Evolutionary conservation across 2,329 filamentous ascomycete genomes (phyloP), one percentile per base, ranked within the genome.

Genomic region (Didymella exigua): DNA sequence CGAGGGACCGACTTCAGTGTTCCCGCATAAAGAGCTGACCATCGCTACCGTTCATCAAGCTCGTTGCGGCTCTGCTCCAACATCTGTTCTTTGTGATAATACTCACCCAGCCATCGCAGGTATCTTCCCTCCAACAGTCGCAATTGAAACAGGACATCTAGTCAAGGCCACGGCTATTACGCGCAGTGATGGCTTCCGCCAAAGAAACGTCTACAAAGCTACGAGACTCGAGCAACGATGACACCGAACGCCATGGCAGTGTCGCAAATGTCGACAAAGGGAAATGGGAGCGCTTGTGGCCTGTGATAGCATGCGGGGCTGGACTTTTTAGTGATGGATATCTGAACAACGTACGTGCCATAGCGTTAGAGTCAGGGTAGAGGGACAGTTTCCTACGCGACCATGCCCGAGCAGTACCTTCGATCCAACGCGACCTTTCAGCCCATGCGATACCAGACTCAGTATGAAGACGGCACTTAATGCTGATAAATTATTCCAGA

Each of bases 291-390:
- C 79, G 84, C 42, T 77, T 83, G 16, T 87, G 85, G 82, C 91
- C 92, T 13, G 89, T 91, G 1, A 88, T 96, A 64, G 92, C 92
- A 37, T 96, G 91, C 69, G 93, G 93, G 61, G 90, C 92, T 46
- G 93, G 93, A 67, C 82, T 96, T 2, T 96, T 96, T 76, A 92
- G 89, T 21, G 93, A 96, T 74, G 93, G 93, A 14, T 96, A 96
- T 74, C 85, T 96, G 71, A 96, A 96, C 76, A 91, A 90, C 68
- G 90, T 91, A 63, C 77, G 66, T 36, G 16, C 53, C 37, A 41
- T 52, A 37, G 50, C 56, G n/a, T n/a, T n/a, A n/a, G n/a, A n/a
- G n/a, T n/a, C n/a, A n/a, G n/a, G n/a, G n/a, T n/a, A n/a, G n/a
- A n/a, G n/a, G n/a, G 34, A 52, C 36, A n/a, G 14, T 7, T n/a